These are phyloP conservation scores for Rosa rugosa DNA, from an alignment of 306 rosid species.

Conservation along the genomic window DNA sequence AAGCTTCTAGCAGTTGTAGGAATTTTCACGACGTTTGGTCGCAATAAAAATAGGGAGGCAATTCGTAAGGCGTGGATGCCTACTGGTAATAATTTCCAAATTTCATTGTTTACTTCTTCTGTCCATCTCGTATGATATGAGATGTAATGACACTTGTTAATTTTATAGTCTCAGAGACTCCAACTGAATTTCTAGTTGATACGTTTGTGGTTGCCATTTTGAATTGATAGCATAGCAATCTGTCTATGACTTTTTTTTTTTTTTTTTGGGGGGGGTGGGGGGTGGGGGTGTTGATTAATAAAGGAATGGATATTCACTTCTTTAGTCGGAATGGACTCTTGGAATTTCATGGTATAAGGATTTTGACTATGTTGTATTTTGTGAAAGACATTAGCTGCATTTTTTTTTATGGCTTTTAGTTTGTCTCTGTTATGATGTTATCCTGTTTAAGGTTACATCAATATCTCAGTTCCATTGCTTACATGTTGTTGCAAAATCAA, in stretches of 20 bases:
- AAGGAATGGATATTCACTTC: neutral
- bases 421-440: slow-evolving; percentile 6
- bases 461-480: neutral
- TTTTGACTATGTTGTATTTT: neutral
- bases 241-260: neutral
- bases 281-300: slow-evolving; percentile 2
- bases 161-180: neutral
- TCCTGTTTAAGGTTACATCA: slow-evolving; percentile 3
- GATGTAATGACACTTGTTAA: slow-evolving; percentile 1
- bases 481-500: neutral
- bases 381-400: slow-evolving; percentile 5
- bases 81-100: slow-evolving; percentile 41
- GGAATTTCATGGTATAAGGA: neutral
- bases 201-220: neutral
- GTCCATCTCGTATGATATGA: slow-evolving; percentile 5
- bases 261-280: no score
- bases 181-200: neutral
- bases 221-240: neutral
- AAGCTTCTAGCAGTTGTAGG: slow-evolving; percentile 54
- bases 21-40: slow-evolving; percentile 61
- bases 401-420: slow-evolving; percentile 10
- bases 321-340: neutral
- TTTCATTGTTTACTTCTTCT: slow-evolving; percentile 10
- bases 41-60: slow-evolving; percentile 65
- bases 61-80: slow-evolving; percentile 83